Evolutionary conservation across 2,329 filamentous ascomycete genomes (phyloP), one percentile per base, ranked within the genome.

Genomic region (Ophiostoma novo-ulmi): DNA sequence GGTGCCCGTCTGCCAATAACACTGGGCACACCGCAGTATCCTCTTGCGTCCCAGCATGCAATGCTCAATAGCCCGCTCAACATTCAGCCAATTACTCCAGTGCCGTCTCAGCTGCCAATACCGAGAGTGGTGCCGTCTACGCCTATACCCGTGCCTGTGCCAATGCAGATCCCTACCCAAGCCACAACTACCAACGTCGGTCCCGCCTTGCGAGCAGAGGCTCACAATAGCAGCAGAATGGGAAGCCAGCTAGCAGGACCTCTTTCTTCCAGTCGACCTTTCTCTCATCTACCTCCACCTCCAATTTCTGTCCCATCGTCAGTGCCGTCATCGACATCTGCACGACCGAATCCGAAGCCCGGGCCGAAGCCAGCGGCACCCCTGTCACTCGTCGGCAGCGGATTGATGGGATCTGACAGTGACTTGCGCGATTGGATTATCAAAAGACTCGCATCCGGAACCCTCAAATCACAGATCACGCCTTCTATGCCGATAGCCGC

Each of bases 91-190:
- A 17, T 8, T 35, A 35, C 13, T 26, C 58, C 26, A 26, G 14
- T 20, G 26, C 35, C 61, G 35, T n/a, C 61, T 36, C 61, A 64
- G 58, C 58, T 36, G 17, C 26, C 14, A 36, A 22, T 17, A 6
- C 14, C 58, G 31, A 41, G 38, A 31, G n/a, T 35, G 22, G 20
- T 31, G 22, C 65, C 65, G 1, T 14, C 61, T n/a, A 31, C 61
- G 20, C 31, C 20, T 36, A 4, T 55, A 1, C 70, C 70, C 0
- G 70, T 70, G 20, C 31, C 20, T 36, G 1, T 55, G 2, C 70
- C 70, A 0, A 71, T 70, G 70, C 70, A 71, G 22, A 71, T 70
- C 3, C 39, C 64, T 44, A 67, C 63, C n/a, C 67, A 69, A 31
- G 35, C 36, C 36, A 39, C 35, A 6, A 5, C 44, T 6, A 36